Conservation (phyloP, 1,284 basidiomycete genomes). For the Pascua sp. region DNA sequence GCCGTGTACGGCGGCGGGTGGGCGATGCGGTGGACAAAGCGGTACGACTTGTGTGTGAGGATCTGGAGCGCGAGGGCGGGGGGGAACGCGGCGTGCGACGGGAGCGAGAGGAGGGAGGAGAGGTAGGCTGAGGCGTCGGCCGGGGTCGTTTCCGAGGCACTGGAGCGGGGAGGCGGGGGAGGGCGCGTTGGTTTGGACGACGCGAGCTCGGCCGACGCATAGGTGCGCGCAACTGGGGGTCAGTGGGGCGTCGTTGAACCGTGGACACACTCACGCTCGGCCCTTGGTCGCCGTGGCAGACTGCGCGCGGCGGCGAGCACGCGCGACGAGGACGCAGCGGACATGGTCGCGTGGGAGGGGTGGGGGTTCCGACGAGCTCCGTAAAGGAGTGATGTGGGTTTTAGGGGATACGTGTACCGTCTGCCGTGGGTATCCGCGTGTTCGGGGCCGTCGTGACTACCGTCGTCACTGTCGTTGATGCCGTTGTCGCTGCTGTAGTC, state of each 20-base stretch:
- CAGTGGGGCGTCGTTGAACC: too few species aligned
- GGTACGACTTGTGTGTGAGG: constrained; percentile 49
- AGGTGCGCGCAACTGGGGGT: too few species aligned
- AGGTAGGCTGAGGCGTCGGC: constrained; percentile 36
- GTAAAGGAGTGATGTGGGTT: too few species aligned
- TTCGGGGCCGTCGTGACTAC: too few species aligned
- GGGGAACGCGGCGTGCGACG: constrained; percentile 36
- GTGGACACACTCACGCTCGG: neutral
- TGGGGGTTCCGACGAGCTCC: too few species aligned
- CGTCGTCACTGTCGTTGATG: too few species aligned
- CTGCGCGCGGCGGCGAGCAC: neutral
- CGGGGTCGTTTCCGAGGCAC: constrained; percentile 9
- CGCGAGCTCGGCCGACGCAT: neutral
- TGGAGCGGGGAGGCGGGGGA: neutral
- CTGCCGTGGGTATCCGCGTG: too few species aligned
- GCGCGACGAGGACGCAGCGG: too few species aligned
- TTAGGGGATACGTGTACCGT: too few species aligned
- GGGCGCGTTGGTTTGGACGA: neutral
- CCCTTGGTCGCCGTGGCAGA: neutral
- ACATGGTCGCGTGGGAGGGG: too few species aligned
- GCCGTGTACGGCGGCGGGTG: constrained; percentile 16
- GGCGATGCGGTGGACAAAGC: constrained; percentile 34
- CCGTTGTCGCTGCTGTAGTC: too few species aligned
- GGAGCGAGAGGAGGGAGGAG: constrained; percentile 37
- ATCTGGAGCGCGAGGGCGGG: constrained; percentile 44